Conservation (phyloP, 768 basidiomycete species). For the Suillus placidus region DNA sequence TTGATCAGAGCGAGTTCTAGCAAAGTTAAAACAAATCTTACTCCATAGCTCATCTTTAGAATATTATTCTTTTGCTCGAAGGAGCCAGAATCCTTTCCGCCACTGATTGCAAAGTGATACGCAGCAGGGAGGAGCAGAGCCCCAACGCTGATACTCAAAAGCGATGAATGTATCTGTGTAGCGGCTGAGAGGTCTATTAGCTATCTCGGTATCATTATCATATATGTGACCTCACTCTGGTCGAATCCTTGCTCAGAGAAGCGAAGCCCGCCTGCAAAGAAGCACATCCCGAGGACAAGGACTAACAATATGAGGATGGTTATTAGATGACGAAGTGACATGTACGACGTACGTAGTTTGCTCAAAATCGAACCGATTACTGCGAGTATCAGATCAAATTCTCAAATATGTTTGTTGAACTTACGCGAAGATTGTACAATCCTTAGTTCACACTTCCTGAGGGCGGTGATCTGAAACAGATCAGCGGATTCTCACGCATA, state of each 20-base stretch:
- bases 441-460: constrained; percentile 78
- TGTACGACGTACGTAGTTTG: constrained; percentile 57
- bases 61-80: constrained; percentile 43
- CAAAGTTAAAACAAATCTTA: constrained; percentile 29
- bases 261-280: constrained; percentile 80
- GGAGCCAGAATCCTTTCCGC: constrained; percentile 25
- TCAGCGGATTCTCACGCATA: neutral
- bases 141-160: constrained; percentile 78
- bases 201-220: neutral
- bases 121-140: constrained; percentile 80
- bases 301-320: constrained; percentile 43
- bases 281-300: constrained; percentile 87
- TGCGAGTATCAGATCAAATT: constrained; percentile 27
- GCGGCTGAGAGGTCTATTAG: constrained; percentile 41
- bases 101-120: constrained; percentile 61
- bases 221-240: constrained; percentile 49
- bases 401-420: constrained; percentile 23
- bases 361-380: constrained; percentile 85
- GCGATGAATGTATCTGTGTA: constrained; percentile 73
- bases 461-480: constrained; percentile 63
- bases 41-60: constrained; percentile 54
- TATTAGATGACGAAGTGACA: constrained; percentile 1
- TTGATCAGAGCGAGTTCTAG: constrained; percentile 4
- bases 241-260: constrained; percentile 84
- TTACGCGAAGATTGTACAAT: constrained; percentile 80